Conservation (phyloP, 2,329 filamentous ascomycete species). For the Pseudogymnoascus verrucosus region DNA sequence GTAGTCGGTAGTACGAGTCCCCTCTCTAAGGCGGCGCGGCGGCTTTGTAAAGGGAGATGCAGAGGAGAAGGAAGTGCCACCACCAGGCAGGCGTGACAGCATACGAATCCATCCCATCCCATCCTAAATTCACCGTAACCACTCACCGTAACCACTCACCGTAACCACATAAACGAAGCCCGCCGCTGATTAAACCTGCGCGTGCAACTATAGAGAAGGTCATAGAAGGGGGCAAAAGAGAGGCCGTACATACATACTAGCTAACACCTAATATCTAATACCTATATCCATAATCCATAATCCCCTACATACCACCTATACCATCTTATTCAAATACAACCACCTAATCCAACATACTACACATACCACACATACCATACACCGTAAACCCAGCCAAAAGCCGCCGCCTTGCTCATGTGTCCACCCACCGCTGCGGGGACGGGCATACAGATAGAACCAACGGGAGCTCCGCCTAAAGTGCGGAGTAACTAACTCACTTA, state of each 20-base stretch:
- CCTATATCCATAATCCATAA: too few species aligned
- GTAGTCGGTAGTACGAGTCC: neutral
- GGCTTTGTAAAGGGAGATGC: neutral
- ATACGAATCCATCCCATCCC: neutral
- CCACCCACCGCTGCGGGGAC: neutral
- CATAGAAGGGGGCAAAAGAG: neutral
- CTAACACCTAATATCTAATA: neutral
- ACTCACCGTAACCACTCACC: neutral
- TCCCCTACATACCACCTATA: neutral
- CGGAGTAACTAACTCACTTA: neutral
- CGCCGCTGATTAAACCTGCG: neutral
- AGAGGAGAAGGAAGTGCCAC: neutral
- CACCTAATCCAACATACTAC: neutral
- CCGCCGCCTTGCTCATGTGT: neutral
- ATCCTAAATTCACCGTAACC: neutral
- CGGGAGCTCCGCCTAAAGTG: neutral
- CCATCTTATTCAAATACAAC: neutral
- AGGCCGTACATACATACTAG: neutral
- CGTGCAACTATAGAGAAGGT: neutral
- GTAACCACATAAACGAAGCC: neutral
- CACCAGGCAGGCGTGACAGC: slow-evolving; percentile 1
- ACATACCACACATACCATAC: too few species aligned
- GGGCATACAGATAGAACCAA: neutral
- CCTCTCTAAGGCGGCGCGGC: neutral
- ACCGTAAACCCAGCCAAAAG: too few species aligned